A percentile compares a stretch with the other conserved stretches of the same genome.
These are phyloP conservation scores for Liquidambar formosana DNA, from an alignment of 164 flowering plant species.

Conservation along the genomic window DNA sequence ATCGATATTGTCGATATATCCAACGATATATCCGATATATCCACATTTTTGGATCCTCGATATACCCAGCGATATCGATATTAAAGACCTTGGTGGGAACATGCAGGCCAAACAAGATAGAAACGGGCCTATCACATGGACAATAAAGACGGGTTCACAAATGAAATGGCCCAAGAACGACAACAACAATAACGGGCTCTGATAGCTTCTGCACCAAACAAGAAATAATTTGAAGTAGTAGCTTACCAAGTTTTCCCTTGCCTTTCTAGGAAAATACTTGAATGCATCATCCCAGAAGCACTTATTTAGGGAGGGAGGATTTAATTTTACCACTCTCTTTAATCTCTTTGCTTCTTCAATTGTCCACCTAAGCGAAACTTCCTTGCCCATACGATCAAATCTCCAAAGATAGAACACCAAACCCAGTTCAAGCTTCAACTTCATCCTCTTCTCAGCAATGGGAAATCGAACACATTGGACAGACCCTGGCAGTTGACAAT, in stretches of 20 bases:
- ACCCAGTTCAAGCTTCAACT: slow-evolving; percentile 41
- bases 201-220: slow-evolving; percentile 36
- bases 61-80: too few species aligned
- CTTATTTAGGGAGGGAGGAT: slow-evolving; percentile 9
- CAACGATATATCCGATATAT: too few species aligned
- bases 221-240: slow-evolving; percentile 45
- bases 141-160: too few species aligned
- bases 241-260: slow-evolving; percentile 29
- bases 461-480: slow-evolving; percentile 46
- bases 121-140: too few species aligned
- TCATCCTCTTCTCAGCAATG: slow-evolving; percentile 42
- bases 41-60: too few species aligned
- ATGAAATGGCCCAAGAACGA: too few species aligned
- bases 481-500: slow-evolving; percentile 38
- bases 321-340: slow-evolving; percentile 23
- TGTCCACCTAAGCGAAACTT: slow-evolving; percentile 45
- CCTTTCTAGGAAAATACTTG: slow-evolving; percentile 27
- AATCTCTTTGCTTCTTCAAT: slow-evolving; percentile 36
- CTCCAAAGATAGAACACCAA: slow-evolving; percentile 34
- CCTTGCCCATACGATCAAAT: slow-evolving; percentile 47
- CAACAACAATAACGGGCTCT: too few species aligned
- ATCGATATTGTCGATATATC: too few species aligned
- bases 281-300: slow-evolving; percentile 20
- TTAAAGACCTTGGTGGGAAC: too few species aligned
- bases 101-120: too few species aligned